phyloP scores from a whole-genome alignment of 2,329 filamentous ascomycete genomes.

The Furcasterigmium sp. region DNA sequence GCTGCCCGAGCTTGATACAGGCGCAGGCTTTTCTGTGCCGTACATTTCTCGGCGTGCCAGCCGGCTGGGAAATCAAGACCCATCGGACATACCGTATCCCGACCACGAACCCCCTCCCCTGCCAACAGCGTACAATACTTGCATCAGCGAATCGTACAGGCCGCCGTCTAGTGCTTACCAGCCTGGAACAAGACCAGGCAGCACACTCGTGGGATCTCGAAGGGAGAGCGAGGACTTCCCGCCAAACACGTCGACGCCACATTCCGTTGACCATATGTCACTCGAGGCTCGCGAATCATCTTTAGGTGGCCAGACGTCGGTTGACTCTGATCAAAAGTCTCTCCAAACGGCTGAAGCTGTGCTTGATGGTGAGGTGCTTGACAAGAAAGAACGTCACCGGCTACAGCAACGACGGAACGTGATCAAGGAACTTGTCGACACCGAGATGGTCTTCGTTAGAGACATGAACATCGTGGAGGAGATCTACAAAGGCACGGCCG shows the following conservation, averaged over 20 bases:
- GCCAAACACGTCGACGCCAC: constrained; percentile 35
- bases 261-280: constrained; percentile 41
- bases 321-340: constrained; percentile 31
- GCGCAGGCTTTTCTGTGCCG: constrained; percentile 43
- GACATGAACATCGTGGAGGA: constrained; percentile 98
- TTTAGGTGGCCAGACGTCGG: constrained; percentile 26
- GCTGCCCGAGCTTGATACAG: constrained; percentile 46
- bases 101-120: constrained; percentile 47
- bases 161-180: constrained; percentile 34
- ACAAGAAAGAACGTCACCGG: constrained; percentile 59
- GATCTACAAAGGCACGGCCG: constrained; percentile 92
- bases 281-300: constrained; percentile 35
- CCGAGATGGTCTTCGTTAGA: constrained; percentile 82
- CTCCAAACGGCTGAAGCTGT: constrained; percentile 19
- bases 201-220: constrained; percentile 32
- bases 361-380: constrained; percentile 34
- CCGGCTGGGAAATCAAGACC: constrained; percentile 17
- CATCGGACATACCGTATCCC: constrained; percentile 33
- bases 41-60: constrained; percentile 31
- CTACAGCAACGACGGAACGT: constrained; percentile 76
- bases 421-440: constrained; percentile 89
- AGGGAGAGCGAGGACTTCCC: constrained; percentile 40
- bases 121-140: constrained; percentile 29
- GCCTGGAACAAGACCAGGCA: constrained; percentile 34
- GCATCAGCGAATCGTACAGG: constrained; percentile 19